These are phyloP conservation scores for Phaeosphaeria sp. DNA, from an alignment of 2,329 filamentous ascomycete species.

Conservation along the genomic window DNA sequence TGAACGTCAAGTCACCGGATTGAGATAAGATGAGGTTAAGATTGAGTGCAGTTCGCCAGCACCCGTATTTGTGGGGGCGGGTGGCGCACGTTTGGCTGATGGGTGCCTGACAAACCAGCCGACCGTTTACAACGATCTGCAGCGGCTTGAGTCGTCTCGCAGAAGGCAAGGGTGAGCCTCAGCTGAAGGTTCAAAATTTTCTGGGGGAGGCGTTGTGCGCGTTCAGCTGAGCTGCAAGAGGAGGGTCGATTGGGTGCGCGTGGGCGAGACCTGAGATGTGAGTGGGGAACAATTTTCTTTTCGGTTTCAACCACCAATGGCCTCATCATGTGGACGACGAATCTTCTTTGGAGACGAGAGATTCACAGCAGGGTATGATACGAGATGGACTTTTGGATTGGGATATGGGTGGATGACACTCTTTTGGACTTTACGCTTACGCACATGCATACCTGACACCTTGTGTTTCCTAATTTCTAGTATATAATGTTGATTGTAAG, in stretches of 20 bases:
- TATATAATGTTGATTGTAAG: slow-evolving; percentile 2
- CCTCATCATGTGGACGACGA: background rate
- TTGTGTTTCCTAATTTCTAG: slow-evolving; percentile 25
- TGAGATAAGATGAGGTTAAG: background rate
- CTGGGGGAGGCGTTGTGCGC: background rate
- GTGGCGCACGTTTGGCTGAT: background rate
- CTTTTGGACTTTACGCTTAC: slow-evolving; percentile 8
- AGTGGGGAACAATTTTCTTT: background rate
- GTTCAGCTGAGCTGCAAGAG: background rate
- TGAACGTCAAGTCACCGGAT: slow-evolving; percentile 7
- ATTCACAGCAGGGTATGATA: slow-evolving; percentile 3
- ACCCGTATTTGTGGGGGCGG: background rate
- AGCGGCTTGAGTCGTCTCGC: background rate
- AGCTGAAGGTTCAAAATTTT: background rate
- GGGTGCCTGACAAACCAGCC: background rate
- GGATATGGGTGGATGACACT: background rate
- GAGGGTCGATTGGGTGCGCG: background rate
- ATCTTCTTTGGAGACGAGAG: background rate
- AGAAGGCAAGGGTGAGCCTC: background rate
- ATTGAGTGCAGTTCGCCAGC: background rate
- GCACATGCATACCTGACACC: background rate
- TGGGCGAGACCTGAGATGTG: background rate
- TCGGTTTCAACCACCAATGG: background rate
- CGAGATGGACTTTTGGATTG: slow-evolving; percentile 2
- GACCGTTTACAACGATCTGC: background rate